These are phyloP conservation scores for Elaphomyces granulatus DNA, from an alignment of 495 filamentous ascomycete species.

Conservation along the genomic window DNA sequence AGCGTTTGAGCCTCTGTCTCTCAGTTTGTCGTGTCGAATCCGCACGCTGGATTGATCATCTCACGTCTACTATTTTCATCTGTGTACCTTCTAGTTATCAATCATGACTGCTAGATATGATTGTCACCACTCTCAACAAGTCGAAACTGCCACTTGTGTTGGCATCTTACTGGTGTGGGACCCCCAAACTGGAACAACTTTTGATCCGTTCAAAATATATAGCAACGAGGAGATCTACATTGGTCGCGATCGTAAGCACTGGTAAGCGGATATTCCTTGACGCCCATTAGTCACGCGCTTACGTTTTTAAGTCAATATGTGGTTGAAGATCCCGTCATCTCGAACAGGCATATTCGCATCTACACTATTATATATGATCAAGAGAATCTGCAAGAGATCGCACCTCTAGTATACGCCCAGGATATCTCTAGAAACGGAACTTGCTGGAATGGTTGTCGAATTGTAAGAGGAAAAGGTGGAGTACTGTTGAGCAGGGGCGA, in stretches of 20 bases:
- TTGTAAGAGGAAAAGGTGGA: slow-evolving; percentile 26
- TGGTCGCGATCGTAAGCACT: slow-evolving; percentile 22
- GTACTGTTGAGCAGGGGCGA: slow-evolving; percentile 44
- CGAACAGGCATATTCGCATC: slow-evolving; percentile 45
- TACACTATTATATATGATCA: slow-evolving; percentile 42
- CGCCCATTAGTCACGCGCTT: slow-evolving; percentile 1
- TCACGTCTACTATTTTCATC: no score
- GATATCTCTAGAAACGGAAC: slow-evolving; percentile 47
- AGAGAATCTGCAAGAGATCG: slow-evolving; percentile 17
- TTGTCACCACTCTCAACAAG: no score
- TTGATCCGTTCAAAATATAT: slow-evolving; percentile 11
- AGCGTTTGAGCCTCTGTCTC: no score
- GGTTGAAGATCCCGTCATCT: slow-evolving; percentile 32
- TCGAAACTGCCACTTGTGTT: no score
- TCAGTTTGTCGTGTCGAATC: no score
- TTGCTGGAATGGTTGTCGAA: slow-evolving; percentile 32
- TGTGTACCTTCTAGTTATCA: no score
- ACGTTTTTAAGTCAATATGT: slow-evolving; percentile 23
- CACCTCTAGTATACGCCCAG: slow-evolving; percentile 45
- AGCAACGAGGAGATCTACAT: slow-evolving; percentile 22
- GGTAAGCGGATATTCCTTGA: slow-evolving; percentile 11
- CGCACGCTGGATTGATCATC: no score
- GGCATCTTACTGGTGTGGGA: slow-evolving; percentile 17
- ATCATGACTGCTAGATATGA: no score
- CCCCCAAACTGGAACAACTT: slow-evolving; percentile 4